Evolutionary conservation across 768 basidiomycete genomes (phyloP), one percentile per base, ranked within the genome.

Genomic region (Ramaria sp.): DNA sequence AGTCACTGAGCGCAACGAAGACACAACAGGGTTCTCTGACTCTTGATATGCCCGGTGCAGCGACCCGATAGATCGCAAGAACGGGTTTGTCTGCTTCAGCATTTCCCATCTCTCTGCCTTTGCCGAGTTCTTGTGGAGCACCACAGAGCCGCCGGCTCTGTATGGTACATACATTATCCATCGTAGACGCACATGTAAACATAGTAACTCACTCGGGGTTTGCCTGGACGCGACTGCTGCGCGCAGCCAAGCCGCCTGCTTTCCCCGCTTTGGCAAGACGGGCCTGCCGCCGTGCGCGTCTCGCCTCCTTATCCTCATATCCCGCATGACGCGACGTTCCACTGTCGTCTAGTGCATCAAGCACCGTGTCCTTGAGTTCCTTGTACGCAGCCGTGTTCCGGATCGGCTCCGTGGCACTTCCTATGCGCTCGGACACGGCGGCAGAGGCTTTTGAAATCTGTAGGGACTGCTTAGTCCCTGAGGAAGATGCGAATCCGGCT

Each of bases 351-450:
- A 99, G 76, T 2, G 93, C 91, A 61, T 99, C 96, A 4, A 92
- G 73, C 13, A 99, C 73, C 1, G 90, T 90, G 46, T 95, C 91
- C 0, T 91, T 82, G 7, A 97, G 73, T 0, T 85, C 76, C 73
- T 96, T 96, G 74, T 99, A 99, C 0, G 95, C 91, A 13, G 81
- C 85, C 1, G 95, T 99, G 61, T 96, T 92, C 43, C 96, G 86
- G 59, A 99, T 88, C n/a, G 95, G 95, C 60, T 95, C 93, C 3
- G 96, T 97, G 13, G 91, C 88, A 46, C 85, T 83, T 48, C 84
- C 84, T 49, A 94, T 91, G 6, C 88, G 88, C 10, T 76, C 82
- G 7, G 93, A 92, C 56, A 95, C 82, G 6, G 91, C 89, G 15
- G 84, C 80, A 0, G 91, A 88, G 1, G 93, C 91, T 63, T 81